Conservation (phyloP, 805 yeast genomes). For the Yarrowia keelungensis region DNA sequence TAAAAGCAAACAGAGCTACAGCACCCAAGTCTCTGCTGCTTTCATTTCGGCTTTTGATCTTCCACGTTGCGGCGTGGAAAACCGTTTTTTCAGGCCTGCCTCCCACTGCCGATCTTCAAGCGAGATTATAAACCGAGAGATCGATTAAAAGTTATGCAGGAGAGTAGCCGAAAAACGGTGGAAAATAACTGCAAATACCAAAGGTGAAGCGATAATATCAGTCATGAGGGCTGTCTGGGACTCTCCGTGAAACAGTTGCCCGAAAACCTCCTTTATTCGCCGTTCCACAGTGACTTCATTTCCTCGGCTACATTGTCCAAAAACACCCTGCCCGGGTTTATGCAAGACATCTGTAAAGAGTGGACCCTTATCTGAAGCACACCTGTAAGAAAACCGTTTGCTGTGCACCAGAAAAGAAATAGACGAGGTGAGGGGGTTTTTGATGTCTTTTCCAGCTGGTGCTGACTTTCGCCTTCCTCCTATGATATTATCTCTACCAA, state of each 20-base stretch:
- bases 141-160: constrained; percentile 8
- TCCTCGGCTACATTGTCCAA: background rate
- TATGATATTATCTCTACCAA: no score
- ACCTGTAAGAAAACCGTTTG: background rate
- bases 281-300: no score
- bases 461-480: no score
- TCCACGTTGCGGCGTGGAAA: constrained; percentile 8
- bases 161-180: background rate
- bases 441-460: no score
- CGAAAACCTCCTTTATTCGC: no score
- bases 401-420: no score
- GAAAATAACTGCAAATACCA: background rate
- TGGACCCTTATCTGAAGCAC: constrained; percentile 20
- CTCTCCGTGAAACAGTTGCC: background rate
- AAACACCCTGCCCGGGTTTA: constrained; percentile 3
- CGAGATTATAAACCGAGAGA: constrained; percentile 5
- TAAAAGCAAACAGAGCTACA: background rate
- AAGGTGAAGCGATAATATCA: background rate
- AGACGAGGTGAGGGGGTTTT: no score
- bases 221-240: no score
- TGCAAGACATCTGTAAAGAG: background rate
- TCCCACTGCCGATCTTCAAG: constrained; percentile 34
- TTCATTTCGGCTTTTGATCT: constrained; percentile 6
- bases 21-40: background rate
- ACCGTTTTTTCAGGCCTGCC: background rate